Evolutionary conservation across 768 basidiomycete species (phyloP), one percentile per base, ranked within the genome.

Genomic region (Kwoniella mangroviensis): DNA sequence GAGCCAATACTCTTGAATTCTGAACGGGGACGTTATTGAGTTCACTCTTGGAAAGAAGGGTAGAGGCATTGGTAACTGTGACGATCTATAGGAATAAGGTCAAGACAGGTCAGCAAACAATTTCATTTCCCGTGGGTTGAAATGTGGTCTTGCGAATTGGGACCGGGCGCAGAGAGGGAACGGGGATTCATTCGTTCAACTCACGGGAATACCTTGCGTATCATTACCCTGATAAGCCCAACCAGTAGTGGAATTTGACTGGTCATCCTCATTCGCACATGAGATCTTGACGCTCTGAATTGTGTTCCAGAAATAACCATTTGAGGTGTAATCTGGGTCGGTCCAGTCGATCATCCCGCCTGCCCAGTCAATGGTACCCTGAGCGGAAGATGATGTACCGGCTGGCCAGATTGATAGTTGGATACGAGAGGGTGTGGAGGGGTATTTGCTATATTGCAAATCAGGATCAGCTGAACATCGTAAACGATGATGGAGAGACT

Each of bases 401-500:
- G 90, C 90, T n/a, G 92, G 90, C 92, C 92, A 94, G 63, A 94
- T 74, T 70, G 90, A 85, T 67, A 94, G 81, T 82, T 94, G 91
- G 54, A 94, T 86, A 53, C 91, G 89, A 41, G 91, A 87, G 3
- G 93, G 92, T 2, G 92, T 93, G 66, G 84, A 87, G 9, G 93
- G 93, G 82, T 89, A 94, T 65, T 88, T 83, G 67, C 77, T 79
- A 52, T n/a, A 19, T 53, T 24, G 12, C 13, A 62, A 17, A 62
- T 13, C 12, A 13, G 2, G 1, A 17, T 57, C 12, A 45, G n/a
- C 7, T n/a, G 17, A 40, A 49, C 7, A 7, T 12, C 45, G 0
- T 12, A 15, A 12, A 12, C 19, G 12, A 49, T 49, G 6, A 12
- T 45, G 43, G 43, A 13, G 1, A 10, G 43, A 19, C 4, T 49